Conservation (phyloP, 495 filamentous ascomycete species). For the Peziza echinospora region DNA sequence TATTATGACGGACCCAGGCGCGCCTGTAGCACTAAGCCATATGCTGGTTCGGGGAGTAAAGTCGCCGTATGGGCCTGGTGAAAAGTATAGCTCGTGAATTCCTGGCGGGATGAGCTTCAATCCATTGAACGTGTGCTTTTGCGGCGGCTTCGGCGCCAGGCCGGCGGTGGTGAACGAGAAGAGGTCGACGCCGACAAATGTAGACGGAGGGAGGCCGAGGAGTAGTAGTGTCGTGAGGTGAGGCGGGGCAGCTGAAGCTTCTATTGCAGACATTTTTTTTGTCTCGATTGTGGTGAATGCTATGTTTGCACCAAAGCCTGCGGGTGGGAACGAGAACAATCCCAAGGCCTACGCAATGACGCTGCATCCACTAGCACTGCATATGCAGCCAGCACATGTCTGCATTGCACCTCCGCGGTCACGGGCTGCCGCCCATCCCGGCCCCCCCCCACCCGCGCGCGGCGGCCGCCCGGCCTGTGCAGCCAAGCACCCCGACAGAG, state of each 20-base stretch:
- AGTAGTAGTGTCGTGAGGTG: constrained; percentile 11
- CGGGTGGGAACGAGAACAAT: too few relatives aligned
- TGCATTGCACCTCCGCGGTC: too few relatives aligned
- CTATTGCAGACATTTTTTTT: too few relatives aligned
- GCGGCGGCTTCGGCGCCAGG: neutral
- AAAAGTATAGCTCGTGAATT: constrained; percentile 15
- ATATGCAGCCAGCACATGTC: too few relatives aligned
- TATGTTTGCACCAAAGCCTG: too few relatives aligned
- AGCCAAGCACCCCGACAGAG: too few relatives aligned
- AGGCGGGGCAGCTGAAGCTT: neutral
- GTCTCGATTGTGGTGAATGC: too few relatives aligned
- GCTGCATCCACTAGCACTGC: too few relatives aligned
- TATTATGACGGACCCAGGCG: constrained; percentile 3
- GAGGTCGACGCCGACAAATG: constrained; percentile 15
- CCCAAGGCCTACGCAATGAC: too few relatives aligned
- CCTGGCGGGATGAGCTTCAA: constrained; percentile 13
- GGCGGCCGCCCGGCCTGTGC: too few relatives aligned
- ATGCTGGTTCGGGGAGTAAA: constrained; percentile 12
- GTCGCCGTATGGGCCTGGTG: constrained; percentile 8
- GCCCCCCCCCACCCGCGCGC: too few relatives aligned
- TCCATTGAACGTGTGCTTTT: constrained; percentile 8
- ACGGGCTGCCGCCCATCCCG: too few relatives aligned
- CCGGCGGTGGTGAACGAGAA: constrained; percentile 15
- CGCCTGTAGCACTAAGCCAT: constrained; percentile 7
- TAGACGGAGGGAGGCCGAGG: constrained; percentile 9